Evolutionary conservation across 2,329 filamentous ascomycete genomes (phyloP).

Genomic region (Pseudonectria foliicola): DNA sequence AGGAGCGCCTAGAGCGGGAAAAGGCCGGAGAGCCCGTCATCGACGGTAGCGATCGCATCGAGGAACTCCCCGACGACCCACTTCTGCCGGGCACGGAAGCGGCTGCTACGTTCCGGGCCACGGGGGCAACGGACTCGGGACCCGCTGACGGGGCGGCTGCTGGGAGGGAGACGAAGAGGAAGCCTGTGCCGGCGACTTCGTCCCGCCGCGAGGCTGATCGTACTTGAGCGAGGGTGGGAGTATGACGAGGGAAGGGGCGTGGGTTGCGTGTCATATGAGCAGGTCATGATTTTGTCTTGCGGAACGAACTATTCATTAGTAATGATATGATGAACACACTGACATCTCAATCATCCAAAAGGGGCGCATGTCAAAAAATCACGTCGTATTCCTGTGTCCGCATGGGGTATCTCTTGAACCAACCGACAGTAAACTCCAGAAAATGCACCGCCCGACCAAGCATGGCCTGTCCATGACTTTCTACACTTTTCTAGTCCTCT

Average conservation of each 20-base stretch:
- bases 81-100: constrained; percentile 30
- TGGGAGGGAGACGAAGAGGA: neutral
- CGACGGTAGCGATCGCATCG: constrained; percentile 35
- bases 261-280: neutral
- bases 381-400: constrained; percentile 12
- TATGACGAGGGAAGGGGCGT: too few species aligned
- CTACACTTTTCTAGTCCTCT: constrained; percentile 40
- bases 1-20: constrained; percentile 67
- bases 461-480: constrained; percentile 1
- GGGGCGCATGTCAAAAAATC: constrained; percentile 6
- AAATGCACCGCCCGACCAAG: constrained; percentile 1
- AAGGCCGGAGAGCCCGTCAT: constrained; percentile 28
- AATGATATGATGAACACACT: neutral
- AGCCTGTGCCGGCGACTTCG: neutral
- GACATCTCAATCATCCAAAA: neutral
- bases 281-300: neutral
- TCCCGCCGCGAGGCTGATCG: too few species aligned
- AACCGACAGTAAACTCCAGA: neutral
- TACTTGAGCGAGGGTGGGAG: too few species aligned
- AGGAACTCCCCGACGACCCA: constrained; percentile 45
- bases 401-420: constrained; percentile 22
- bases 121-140: neutral
- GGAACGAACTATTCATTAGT: too few species aligned
- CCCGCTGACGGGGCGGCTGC: too few species aligned
- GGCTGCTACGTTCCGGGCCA: neutral